Conservation (phyloP, 768 basidiomycete genomes). For the Podaxis sp. region DNA sequence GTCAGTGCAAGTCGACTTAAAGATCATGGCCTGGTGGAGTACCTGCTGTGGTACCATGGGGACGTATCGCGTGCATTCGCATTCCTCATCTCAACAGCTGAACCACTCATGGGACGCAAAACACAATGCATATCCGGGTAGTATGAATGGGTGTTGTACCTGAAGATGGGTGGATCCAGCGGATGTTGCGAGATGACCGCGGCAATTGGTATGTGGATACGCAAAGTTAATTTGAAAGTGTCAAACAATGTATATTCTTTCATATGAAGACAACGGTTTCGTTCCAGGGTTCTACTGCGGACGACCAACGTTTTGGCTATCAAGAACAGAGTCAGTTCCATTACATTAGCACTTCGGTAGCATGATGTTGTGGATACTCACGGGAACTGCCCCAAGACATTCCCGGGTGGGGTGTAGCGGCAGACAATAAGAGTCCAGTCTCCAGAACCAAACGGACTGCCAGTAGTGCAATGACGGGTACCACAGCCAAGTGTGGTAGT, state of each 20-base stretch:
- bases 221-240: background rate
- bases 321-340: background rate
- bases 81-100: no score
- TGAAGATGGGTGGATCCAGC: no score
- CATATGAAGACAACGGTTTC: background rate
- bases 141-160: no score
- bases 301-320: slow-evolving; percentile 18
- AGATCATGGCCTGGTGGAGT: no score
- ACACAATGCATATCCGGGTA: no score
- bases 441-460: slow-evolving; percentile 22
- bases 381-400: slow-evolving; percentile 23
- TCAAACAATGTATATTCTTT: background rate
- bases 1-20: no score
- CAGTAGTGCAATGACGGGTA: slow-evolving; percentile 32
- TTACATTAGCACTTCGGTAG: background rate
- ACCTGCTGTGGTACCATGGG: no score
- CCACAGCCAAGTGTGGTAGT: slow-evolving; percentile 50
- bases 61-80: no score
- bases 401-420: slow-evolving; percentile 28
- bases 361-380: slow-evolving; percentile 10
- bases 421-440: slow-evolving; percentile 25
- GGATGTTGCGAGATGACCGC: background rate
- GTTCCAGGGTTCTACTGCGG: background rate
- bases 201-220: background rate
- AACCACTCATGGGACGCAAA: no score